Evolutionary conservation across 257 asterid genomes (phyloP).

Genomic region (Rehmannia glutinosa): DNA sequence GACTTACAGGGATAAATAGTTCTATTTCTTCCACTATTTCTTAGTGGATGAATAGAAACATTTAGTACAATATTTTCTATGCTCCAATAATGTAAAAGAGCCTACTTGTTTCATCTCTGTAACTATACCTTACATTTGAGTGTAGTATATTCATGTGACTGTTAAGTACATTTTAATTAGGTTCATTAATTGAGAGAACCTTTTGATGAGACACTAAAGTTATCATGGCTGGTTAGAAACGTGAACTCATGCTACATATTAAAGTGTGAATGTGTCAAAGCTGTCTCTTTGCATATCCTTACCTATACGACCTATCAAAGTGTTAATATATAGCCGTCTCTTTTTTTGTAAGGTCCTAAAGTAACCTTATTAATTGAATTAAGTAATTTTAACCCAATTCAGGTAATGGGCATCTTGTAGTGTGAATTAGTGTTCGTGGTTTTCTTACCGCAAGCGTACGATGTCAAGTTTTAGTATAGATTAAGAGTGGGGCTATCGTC

Average conservation of each 20-base stretch:
- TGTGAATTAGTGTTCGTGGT: too few relatives aligned
- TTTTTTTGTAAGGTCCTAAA: too few relatives aligned
- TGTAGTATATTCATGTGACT: neutral
- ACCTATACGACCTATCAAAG: too few relatives aligned
- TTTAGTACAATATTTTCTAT: neutral
- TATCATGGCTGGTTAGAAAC: neutral
- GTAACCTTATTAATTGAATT: too few relatives aligned
- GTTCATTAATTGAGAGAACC: neutral
- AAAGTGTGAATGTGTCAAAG: neutral
- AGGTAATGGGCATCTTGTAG: too few relatives aligned
- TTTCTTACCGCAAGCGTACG: too few relatives aligned
- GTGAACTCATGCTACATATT: neutral
- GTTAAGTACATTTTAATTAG: neutral
- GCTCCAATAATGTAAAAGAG: neutral
- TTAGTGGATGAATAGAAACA: neutral
- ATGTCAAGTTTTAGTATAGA: too few relatives aligned
- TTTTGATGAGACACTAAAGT: neutral
- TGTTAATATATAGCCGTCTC: too few relatives aligned
- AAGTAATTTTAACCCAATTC: too few relatives aligned
- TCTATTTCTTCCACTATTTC: neutral
- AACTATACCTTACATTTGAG: neutral
- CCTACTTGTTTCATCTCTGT: neutral
- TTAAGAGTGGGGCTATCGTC: too few relatives aligned
- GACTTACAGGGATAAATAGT: neutral
- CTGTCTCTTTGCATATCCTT: neutral